Evolutionary conservation across 2,329 filamentous ascomycete species (phyloP), one percentile per base, ranked within the genome.

Genomic region (Madurella fahalii): DNA sequence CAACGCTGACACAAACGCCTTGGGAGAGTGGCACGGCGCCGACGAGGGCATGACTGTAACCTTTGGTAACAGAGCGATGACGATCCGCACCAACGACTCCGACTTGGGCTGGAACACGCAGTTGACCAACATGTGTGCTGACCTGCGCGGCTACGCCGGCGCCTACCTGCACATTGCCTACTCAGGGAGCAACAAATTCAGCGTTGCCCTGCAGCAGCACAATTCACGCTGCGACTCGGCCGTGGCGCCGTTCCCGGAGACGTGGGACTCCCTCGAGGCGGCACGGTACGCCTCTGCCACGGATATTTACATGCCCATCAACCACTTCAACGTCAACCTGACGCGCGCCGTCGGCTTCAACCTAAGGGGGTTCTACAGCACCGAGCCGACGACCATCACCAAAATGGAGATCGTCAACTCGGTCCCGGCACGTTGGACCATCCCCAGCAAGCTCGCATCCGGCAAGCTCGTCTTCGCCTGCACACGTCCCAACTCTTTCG

Each of bases 401-500:
- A 77, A 74, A 52, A 75, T 88, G 51, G 85, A 87, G 68, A 78
- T 89, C 53, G 78, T 86, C 12, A 69, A 74, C 17, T 69, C 72
- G 0, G 69, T 85, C 1, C 84, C 85, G 1, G 58, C 69, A 0
- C 69, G 71, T 16, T 77, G 80, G 57, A 72, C 65, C 31, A 71
- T 86, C 9, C 83, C 84, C 1, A 68, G 71, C 53, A 87, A 87
- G 69, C 70, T 85, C 31, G 77, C 82, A 0, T 84, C 77, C 1
- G 84, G 84, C 7, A 77, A 75, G 17, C 72, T 88, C 34, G 72
- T 84, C 44, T 82, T 87, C 63, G 74, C 78, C 7, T 88, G 85
- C 74, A 84, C 79, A 60, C 77, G 84, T 16, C 84, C 84, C 45
- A 86, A 87, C 70, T 84, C 80, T 0, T 87, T 89, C 65, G 85